These are phyloP conservation scores for Arabidopsis hybrid DNA, from an alignment of 441 rosid genomes.

Conservation along the genomic window DNA sequence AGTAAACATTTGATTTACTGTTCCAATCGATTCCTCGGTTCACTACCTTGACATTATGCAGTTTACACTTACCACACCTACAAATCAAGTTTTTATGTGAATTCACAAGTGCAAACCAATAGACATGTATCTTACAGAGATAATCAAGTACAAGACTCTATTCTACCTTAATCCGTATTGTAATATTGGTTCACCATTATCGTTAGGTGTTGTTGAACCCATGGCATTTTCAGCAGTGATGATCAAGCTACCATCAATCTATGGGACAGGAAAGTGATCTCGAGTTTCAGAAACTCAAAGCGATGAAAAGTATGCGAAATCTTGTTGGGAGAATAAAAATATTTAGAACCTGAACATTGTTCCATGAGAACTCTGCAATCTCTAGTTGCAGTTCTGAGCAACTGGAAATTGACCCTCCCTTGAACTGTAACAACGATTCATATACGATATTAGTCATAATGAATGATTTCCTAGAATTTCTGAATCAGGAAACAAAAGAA, in stretches of 20 bases:
- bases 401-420: slow-evolving; percentile 75
- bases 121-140: slow-evolving; percentile 8
- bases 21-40: slow-evolving; percentile 90
- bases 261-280: slow-evolving; percentile 33
- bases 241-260: slow-evolving; percentile 91
- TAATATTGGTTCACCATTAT: slow-evolving; percentile 66
- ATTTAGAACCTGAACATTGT: slow-evolving; percentile 77
- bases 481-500: not conserved
- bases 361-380: slow-evolving; percentile 91
- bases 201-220: slow-evolving; percentile 65
- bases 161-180: slow-evolving; percentile 78
- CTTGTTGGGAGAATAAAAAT: slow-evolving; percentile 18
- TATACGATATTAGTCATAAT: slow-evolving; percentile 2
- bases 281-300: slow-evolving; percentile 16
- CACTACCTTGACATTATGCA: slow-evolving; percentile 72
- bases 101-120: not conserved
- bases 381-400: slow-evolving; percentile 89
- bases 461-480: not conserved
- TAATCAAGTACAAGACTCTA: not conserved
- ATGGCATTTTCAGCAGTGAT: slow-evolving; percentile 72
- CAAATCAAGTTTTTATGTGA: slow-evolving; percentile 17
- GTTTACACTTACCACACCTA: slow-evolving; percentile 91
- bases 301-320: not conserved
- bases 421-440: slow-evolving; percentile 57
- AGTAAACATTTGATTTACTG: slow-evolving; percentile 69